Evolutionary conservation across 768 basidiomycete genomes (phyloP).

Genomic region (Leucosporidium yakuticum): DNA sequence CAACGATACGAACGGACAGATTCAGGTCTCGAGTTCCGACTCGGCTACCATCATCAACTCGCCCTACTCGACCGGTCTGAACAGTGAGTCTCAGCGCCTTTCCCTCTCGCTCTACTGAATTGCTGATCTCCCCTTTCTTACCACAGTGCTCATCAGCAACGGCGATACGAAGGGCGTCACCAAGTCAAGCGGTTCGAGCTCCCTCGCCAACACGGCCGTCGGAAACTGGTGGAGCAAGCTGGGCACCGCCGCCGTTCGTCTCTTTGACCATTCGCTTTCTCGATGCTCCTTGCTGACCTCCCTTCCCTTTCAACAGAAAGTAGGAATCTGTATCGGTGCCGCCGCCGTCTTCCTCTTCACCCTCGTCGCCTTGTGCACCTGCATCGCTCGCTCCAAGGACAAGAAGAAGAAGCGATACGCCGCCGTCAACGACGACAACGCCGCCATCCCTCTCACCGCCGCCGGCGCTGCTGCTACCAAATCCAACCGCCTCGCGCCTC

Average conservation of each 20-base stretch:
- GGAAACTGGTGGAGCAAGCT: slow-evolving; percentile 30
- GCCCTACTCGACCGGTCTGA: slow-evolving; percentile 26
- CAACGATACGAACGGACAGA: slow-evolving; percentile 30
- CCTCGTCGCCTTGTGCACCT: slow-evolving; percentile 25
- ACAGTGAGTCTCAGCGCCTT: slow-evolving; percentile 12
- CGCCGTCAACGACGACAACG: not conserved
- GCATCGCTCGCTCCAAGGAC: slow-evolving; percentile 18
- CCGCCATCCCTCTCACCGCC: not conserved
- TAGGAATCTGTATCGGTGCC: slow-evolving; percentile 25
- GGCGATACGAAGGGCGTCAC: not conserved
- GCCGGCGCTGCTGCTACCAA: too few relatives aligned
- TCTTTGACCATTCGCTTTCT: not conserved
- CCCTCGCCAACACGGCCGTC: slow-evolving; percentile 13
- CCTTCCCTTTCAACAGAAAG: slow-evolving; percentile 4
- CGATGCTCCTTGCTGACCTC: not conserved
- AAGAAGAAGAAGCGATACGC: slow-evolving; percentile 2
- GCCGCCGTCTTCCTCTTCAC: slow-evolving; percentile 25
- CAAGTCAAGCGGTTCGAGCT: not conserved
- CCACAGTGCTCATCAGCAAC: slow-evolving; percentile 24
- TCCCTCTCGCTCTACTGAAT: too few relatives aligned
- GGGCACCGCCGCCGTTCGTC: slow-evolving; percentile 15
- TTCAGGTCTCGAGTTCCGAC: slow-evolving; percentile 15
- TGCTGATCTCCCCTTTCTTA: not conserved
- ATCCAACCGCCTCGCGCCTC: too few relatives aligned
- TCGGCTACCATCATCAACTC: slow-evolving; percentile 27